A percentile compares a stretch with the other conserved stretches of the same genome.
phyloP scores from a whole-genome alignment of 1,284 basidiomycete genomes.

The Naganishia cerealis region DNA sequence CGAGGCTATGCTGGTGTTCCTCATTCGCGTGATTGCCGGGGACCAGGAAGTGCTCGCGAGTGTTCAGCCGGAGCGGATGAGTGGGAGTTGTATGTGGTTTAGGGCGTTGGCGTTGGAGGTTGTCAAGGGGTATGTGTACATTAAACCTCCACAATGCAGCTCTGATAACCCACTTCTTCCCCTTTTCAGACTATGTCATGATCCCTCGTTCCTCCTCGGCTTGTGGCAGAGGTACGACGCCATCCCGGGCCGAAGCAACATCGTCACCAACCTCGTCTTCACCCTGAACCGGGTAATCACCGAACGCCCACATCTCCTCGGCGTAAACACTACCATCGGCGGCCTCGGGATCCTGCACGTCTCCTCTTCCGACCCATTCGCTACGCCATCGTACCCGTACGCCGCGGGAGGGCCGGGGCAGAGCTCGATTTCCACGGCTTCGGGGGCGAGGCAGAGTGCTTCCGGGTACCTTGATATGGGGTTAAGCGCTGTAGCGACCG shows the following conservation, averaged over 20 bases:
- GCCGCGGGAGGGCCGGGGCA: slow-evolving; percentile 23
- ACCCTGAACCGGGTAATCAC: slow-evolving; percentile 79
- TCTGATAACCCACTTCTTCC: slow-evolving; percentile 9
- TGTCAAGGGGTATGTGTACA: slow-evolving; percentile 69
- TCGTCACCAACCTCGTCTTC: slow-evolving; percentile 76
- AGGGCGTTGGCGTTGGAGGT: slow-evolving; percentile 87
- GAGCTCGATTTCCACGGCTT: slow-evolving; percentile 36
- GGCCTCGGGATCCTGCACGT: slow-evolving; percentile 65
- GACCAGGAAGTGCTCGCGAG: slow-evolving; percentile 21
- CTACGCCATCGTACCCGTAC: slow-evolving; percentile 2
- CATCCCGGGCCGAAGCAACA: slow-evolving; percentile 60
- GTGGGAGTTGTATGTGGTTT: slow-evolving; percentile 65
- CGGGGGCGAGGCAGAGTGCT: slow-evolving; percentile 35
- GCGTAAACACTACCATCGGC: slow-evolving; percentile 73
- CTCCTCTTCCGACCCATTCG: slow-evolving; percentile 37
- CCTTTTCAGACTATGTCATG: slow-evolving; percentile 67
- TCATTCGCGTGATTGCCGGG: slow-evolving; percentile 52
- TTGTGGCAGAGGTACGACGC: slow-evolving; percentile 81
- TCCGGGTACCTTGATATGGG: slow-evolving; percentile 63
- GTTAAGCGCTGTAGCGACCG: slow-evolving; percentile 77
- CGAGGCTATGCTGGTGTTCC: slow-evolving; percentile 48
- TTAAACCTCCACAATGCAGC: neutral
- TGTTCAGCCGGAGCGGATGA: slow-evolving; percentile 39
- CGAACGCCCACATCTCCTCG: slow-evolving; percentile 79
- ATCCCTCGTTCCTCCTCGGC: slow-evolving; percentile 73